Evolutionary conservation across 2,329 filamentous ascomycete species (phyloP).

Genomic region (Pochonia chlamydosporia): DNA sequence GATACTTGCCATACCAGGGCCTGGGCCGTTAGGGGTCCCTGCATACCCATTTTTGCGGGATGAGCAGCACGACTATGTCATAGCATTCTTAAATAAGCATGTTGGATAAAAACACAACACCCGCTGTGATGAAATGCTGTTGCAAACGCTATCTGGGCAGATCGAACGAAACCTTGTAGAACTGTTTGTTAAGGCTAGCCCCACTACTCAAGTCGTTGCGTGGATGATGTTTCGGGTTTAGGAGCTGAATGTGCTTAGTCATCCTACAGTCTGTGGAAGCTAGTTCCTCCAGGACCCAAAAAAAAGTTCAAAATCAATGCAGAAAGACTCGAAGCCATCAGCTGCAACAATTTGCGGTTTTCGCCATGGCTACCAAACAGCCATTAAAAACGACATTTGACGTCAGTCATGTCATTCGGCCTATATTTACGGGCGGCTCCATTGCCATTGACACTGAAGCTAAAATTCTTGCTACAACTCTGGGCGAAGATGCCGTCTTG

Average conservation of each 20-base stretch:
- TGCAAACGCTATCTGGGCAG: neutral
- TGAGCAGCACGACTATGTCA: neutral
- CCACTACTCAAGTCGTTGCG: neutral
- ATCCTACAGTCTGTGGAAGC: neutral
- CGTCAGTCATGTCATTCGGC: conserved; percentile 73
- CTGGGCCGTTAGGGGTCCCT: conserved; percentile 51
- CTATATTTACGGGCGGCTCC: conserved; percentile 89
- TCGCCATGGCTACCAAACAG: conserved; percentile 51
- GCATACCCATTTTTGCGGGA: conserved; percentile 39
- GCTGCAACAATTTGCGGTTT: conserved; percentile 1
- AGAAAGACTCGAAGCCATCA: neutral
- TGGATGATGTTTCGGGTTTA: too few species aligned
- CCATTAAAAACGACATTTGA: conserved; percentile 85
- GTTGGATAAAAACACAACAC: neutral
- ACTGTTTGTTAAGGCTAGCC: neutral
- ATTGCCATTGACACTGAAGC: conserved; percentile 78
- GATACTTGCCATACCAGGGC: conserved; percentile 39
- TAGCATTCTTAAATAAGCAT: neutral
- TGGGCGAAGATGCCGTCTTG: conserved; percentile 88
- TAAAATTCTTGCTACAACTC: conserved; percentile 74
- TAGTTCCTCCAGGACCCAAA: conserved; percentile 7
- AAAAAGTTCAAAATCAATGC: conserved; percentile 7
- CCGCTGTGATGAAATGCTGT: neutral
- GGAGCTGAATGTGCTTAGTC: neutral
- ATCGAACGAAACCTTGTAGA: too few species aligned